phyloP scores from a whole-genome alignment of 1,284 basidiomycete species.

The Trichosporon ovoides region DNA sequence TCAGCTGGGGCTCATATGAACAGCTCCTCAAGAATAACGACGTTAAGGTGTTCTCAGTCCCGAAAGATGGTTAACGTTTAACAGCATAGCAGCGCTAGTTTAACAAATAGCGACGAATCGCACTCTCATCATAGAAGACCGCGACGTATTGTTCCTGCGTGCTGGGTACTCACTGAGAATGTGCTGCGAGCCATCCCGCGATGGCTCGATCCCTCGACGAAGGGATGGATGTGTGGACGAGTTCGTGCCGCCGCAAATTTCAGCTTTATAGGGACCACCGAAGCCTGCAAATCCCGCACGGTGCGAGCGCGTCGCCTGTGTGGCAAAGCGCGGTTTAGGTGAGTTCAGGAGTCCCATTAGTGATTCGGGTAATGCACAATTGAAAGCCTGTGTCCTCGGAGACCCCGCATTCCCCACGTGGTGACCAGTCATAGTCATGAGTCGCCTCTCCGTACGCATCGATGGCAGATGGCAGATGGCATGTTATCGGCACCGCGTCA shows the following conservation, averaged over 20 bases:
- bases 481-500: neutral
- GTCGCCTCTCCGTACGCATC: neutral
- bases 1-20: neutral
- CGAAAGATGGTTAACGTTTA: constrained; percentile 94
- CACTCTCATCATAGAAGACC: constrained; percentile 63
- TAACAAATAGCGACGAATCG: constrained; percentile 43
- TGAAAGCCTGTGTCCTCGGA: no score
- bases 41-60: constrained; percentile 60
- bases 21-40: neutral
- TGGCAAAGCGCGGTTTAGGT: neutral
- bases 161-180: neutral
- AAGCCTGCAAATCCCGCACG: neutral
- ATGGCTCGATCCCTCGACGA: neutral
- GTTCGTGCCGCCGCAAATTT: neutral
- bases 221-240: neutral
- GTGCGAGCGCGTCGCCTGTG: neutral
- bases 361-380: no score
- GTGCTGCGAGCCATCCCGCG: neutral
- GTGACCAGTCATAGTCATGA: neutral
- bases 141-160: neutral
- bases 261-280: neutral
- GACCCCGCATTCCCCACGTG: neutral
- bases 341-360: no score
- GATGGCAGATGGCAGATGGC: no score
- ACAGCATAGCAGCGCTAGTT: constrained; percentile 60